Conservation (phyloP, 164 flowering plant genomes). For the Chimonanthus salicifolius region DNA sequence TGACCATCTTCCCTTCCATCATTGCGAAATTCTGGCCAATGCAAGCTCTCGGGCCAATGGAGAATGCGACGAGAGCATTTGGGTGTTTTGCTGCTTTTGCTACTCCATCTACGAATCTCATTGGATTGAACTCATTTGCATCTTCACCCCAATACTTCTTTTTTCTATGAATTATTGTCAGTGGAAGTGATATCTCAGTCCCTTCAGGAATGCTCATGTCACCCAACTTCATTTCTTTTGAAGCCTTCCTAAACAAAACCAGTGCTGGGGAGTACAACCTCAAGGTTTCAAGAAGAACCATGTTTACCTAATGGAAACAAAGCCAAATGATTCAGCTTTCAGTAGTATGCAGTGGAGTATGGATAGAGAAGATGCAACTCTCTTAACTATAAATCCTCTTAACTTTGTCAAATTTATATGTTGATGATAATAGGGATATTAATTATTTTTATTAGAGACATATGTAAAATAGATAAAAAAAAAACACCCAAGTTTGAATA, state of each 20-base stretch:
- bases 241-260: slow-evolving; percentile 9
- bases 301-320: slow-evolving; percentile 20
- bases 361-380: too few species aligned
- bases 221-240: slow-evolving; percentile 28
- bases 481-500: too few species aligned
- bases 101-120: slow-evolving; percentile 29
- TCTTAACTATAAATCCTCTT: too few species aligned
- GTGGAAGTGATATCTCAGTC: slow-evolving; percentile 14
- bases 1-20: slow-evolving; percentile 27
- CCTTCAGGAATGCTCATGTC: slow-evolving; percentile 23
- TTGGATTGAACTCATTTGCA: slow-evolving; percentile 38
- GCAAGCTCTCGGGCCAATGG: slow-evolving; percentile 28
- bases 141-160: slow-evolving; percentile 38
- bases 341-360: too few species aligned
- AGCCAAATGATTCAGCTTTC: too few species aligned
- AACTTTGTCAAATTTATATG: too few species aligned
- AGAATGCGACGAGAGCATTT: slow-evolving; percentile 30
- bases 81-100: slow-evolving; percentile 35
- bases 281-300: slow-evolving; percentile 34
- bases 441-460: too few species aligned
- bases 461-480: too few species aligned
- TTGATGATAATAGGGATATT: too few species aligned
- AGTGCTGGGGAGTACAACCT: slow-evolving; percentile 33
- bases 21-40: slow-evolving; percentile 37
- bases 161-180: slow-evolving; percentile 17